Base-by-base conservation (phyloP, 148 eudicot genomes). In the Nepenthes gracilis region DNA sequence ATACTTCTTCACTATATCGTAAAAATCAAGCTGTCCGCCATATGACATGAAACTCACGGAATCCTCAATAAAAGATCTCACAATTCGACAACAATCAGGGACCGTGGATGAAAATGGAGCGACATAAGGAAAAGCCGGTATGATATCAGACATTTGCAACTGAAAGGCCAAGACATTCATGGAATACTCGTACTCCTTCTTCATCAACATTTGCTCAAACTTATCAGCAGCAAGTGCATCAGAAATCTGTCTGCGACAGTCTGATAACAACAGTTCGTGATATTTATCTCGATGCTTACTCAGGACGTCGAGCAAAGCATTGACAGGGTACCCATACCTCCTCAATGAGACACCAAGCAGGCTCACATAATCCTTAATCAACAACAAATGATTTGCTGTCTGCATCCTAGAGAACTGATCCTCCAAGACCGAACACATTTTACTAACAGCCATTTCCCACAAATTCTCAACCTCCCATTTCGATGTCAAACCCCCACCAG, bases 371-470 rank as follows among this genome's bases (percentile, higher is more conserved):
- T 93, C 98, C 80, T 93, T 93, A 45, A 93, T 93, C 78, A 93
- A 75, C 71, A 93, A 72, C 80, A 93, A 74, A 79, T 93, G 98
- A 72, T 81, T 93, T 0, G 98, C 98, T 1, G 98, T 93, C 70
- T 84, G 94, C 98, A 93, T 93, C 62, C 98, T 78, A 52, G 98
- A 93, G 65, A 93, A 93, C 49, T 93, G 98, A 77, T 93, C 98
- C 75, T 93, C 98, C 61, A 93, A 72, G 23, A 88, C 96, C 14
- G 96, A 85, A 62, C 96, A 88, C 94, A 93, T 93, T 72, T 93
- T 93, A 67, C 85, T 85, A 56, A 93, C 85, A 14, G 98, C 98
- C 63, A 90, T 85, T 33, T 93, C 98, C 98, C 98, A 93, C 59
- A 93, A 61, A 71, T 83, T 93, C 68, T 93, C 98, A 1, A 93